Conservation (phyloP, 2,329 filamentous ascomycete species). For the Teratosphaeria destructans region DNA sequence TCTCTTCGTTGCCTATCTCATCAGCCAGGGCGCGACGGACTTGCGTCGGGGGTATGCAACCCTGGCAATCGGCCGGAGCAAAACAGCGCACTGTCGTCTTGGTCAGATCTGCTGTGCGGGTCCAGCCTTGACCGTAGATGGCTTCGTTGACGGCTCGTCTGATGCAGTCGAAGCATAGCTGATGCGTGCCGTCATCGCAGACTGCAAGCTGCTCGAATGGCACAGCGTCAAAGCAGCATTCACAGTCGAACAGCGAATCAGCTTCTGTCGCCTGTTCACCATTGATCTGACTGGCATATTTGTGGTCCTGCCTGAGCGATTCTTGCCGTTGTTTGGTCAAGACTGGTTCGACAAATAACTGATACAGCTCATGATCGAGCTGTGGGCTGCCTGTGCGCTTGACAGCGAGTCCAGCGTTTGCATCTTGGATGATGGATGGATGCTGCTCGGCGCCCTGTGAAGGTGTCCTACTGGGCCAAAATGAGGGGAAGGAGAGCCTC, state of each 20-base stretch:
- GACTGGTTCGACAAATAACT: conserved; percentile 33
- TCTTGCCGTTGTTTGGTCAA: conserved; percentile 30
- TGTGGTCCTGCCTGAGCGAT: conserved; percentile 30
- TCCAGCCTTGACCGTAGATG: conserved; percentile 87
- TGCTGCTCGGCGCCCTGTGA: conserved; percentile 46
- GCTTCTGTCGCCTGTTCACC: conserved; percentile 39
- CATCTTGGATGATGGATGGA: conserved; percentile 53
- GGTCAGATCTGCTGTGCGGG: conserved; percentile 62
- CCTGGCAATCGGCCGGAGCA: conserved; percentile 63
- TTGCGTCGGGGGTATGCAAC: conserved; percentile 59
- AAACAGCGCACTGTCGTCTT: conserved; percentile 71
- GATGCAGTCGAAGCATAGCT: conserved; percentile 74
- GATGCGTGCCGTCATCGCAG: conserved; percentile 59
- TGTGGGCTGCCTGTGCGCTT: conserved; percentile 54
- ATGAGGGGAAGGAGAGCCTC: conserved; percentile 60
- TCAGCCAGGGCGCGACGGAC: conserved; percentile 63
- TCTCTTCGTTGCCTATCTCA: conserved; percentile 59
- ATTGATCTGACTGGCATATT: conserved; percentile 36
- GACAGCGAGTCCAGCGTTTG: conserved; percentile 49
- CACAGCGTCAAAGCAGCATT: conserved; percentile 63
- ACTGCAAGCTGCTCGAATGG: conserved; percentile 64
- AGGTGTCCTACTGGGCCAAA: conserved; percentile 56
- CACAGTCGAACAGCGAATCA: conserved; percentile 53
- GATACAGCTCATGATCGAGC: conserved; percentile 41
- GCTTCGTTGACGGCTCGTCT: conserved; percentile 74